phyloP scores from a whole-genome alignment of 495 filamentous ascomycete species.

The Cenococcum geophilum region DNA sequence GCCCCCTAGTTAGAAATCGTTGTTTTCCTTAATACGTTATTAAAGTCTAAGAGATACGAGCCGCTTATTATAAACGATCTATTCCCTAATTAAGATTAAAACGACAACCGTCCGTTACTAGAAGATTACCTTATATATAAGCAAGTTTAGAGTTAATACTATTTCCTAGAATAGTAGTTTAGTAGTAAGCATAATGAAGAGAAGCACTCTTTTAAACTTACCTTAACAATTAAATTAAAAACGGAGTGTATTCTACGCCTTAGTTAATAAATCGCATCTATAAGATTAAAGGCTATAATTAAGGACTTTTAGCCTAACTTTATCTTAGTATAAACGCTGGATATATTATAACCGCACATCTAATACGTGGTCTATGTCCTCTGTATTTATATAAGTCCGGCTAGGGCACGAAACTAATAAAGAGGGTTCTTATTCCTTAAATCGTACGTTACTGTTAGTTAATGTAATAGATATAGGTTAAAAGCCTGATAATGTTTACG shows the following conservation, averaged over 20 bases:
- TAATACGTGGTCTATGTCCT: slow-evolving; percentile 6
- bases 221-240: slow-evolving; percentile 58
- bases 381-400: background rate
- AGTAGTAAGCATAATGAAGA: slow-evolving; percentile 65
- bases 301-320: slow-evolving; percentile 9
- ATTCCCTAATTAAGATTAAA: slow-evolving; percentile 17
- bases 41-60: slow-evolving; percentile 40
- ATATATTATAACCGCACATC: slow-evolving; percentile 2
- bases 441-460: slow-evolving; percentile 1
- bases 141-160: slow-evolving; percentile 60
- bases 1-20: slow-evolving; percentile 65
- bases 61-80: slow-evolving; percentile 27
- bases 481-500: slow-evolving; percentile 4
- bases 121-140: slow-evolving; percentile 82
- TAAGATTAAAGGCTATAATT: slow-evolving; percentile 9
- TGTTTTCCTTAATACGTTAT: slow-evolving; percentile 60
- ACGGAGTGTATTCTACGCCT: slow-evolving; percentile 73
- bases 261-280: slow-evolving; percentile 23
- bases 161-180: slow-evolving; percentile 70
- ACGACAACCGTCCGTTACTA: slow-evolving; percentile 50
- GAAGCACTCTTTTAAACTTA: slow-evolving; percentile 62
- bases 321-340: slow-evolving; percentile 2
- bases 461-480: slow-evolving; percentile 10
- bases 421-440: background rate
- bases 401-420: slow-evolving; percentile 1